phyloP scores from a whole-genome alignment of 1,139 yeast species.

The Diutina pseudorugosa region DNA sequence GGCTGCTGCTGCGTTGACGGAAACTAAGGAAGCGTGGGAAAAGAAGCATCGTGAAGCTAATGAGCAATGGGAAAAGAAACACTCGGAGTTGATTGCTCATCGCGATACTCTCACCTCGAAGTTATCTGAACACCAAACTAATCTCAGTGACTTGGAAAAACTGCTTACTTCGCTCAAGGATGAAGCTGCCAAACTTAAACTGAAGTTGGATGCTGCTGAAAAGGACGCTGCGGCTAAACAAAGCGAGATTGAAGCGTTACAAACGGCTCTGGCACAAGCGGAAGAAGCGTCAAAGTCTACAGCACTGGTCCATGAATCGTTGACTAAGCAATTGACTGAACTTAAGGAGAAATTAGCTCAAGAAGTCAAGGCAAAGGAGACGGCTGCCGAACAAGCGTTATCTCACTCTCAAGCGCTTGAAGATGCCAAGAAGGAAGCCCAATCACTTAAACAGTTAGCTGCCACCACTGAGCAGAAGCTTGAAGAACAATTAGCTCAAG shows the following conservation, averaged over 20 bases:
- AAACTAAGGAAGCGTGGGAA: background rate
- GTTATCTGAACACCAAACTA: background rate
- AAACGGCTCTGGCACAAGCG: background rate
- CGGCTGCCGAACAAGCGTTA: background rate
- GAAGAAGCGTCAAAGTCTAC: background rate
- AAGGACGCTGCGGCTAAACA: background rate
- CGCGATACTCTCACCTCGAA: background rate
- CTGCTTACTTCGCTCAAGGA: background rate
- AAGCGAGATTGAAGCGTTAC: background rate
- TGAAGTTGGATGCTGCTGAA: background rate
- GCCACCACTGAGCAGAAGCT: background rate
- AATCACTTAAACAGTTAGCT: background rate
- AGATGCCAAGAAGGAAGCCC: background rate
- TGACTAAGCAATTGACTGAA: background rate
- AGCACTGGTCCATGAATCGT: background rate
- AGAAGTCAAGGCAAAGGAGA: background rate
- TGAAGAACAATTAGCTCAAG: background rate
- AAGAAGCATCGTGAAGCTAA: background rate
- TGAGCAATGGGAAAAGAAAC: background rate
- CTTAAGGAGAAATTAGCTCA: background rate
- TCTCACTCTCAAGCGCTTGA: background rate
- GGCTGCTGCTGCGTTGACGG: background rate
- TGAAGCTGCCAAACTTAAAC: background rate
- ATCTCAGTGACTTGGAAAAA: background rate
- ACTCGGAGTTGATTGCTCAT: background rate